Conservation (phyloP, 345 rosid genomes). For the thale cress (Arabidopsis thaliana) region TAIR10.1 NC_003076.8:1500001-1500500, state of each 20-base stretch:
- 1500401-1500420: constrained; percentile 27
- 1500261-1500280: background rate
- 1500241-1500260: constrained; percentile 15
- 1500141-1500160: background rate
- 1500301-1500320: background rate
- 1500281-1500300: constrained; percentile 13
- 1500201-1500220: background rate
- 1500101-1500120: background rate
- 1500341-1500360: constrained; percentile 10
- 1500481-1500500: background rate
- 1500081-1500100: constrained; percentile 11
- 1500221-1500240: constrained; percentile 7
- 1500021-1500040: constrained; percentile 27
- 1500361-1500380: constrained; percentile 20
- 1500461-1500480: constrained; percentile 10
- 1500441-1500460: constrained; percentile 7
- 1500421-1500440: background rate
- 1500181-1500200: background rate
- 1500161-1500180: constrained; percentile 4
- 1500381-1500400: constrained; percentile 36
- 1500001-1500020: constrained; percentile 29
- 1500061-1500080: constrained; percentile 18
- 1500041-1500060: constrained; percentile 18
- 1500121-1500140: constrained; percentile 5
- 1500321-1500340: constrained; percentile 2